These are phyloP conservation scores for Melocanna baccifera DNA, from an alignment of 176 grass and related monocot species.

Conservation along the genomic window DNA sequence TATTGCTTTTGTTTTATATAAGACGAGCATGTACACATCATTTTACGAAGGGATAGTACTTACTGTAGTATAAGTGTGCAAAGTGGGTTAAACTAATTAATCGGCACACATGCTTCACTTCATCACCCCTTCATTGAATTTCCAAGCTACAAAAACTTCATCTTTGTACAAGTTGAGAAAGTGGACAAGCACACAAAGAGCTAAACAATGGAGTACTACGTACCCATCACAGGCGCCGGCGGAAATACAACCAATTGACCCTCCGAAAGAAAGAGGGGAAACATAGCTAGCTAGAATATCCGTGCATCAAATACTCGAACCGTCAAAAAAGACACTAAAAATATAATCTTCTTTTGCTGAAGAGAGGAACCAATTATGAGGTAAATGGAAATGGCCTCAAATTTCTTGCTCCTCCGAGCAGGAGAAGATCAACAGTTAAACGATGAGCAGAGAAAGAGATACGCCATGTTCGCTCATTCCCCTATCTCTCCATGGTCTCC, in stretches of 20 bases:
- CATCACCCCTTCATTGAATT: neutral
- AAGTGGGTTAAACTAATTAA: neutral
- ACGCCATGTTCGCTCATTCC: neutral
- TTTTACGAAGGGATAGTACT: too few relatives aligned
- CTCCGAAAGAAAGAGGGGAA: neutral
- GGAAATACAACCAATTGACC: constrained; percentile 36
- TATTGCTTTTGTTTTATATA: too few relatives aligned
- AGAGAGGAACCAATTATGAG: neutral
- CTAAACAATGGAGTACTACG: constrained; percentile 7
- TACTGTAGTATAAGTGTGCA: neutral
- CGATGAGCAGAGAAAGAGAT: neutral
- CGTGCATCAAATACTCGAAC: neutral
- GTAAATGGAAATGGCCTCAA: neutral
- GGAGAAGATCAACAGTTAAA: neutral
- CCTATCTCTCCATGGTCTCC: constrained; percentile 9
- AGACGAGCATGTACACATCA: too few relatives aligned
- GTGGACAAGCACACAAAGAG: constrained; percentile 7
- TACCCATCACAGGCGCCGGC: neutral
- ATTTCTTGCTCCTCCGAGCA: neutral
- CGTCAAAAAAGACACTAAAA: neutral
- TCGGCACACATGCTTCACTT: neutral
- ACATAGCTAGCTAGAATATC: neutral
- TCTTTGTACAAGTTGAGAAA: constrained; percentile 32
- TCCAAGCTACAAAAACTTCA: neutral
- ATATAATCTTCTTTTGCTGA: neutral